Conservation (phyloP, 805 yeast species). For the Pichia eremophila region DNA sequence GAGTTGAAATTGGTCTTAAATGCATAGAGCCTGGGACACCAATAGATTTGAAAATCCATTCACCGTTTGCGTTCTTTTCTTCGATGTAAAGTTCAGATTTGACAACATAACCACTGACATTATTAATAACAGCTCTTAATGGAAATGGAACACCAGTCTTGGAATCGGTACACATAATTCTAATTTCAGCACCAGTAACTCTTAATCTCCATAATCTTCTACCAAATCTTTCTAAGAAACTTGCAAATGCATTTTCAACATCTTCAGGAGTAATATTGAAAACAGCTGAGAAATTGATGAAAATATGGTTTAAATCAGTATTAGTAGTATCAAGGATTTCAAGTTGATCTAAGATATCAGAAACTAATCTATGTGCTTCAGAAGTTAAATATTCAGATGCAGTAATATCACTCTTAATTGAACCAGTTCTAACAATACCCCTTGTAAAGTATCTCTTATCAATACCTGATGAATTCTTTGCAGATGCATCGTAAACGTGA, state of each 20-base stretch:
- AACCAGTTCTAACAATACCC: slow-evolving; percentile 94
- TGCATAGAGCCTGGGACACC: slow-evolving; percentile 97
- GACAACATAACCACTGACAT: slow-evolving; percentile 95
- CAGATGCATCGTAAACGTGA: slow-evolving; percentile 94
- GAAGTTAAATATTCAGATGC: slow-evolving; percentile 91
- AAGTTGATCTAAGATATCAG: slow-evolving; percentile 88
- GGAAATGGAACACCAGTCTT: slow-evolving; percentile 86
- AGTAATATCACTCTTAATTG: slow-evolving; percentile 84
- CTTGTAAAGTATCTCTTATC: slow-evolving; percentile 96
- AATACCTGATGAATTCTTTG: slow-evolving; percentile 77
- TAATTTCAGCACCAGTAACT: slow-evolving; percentile 94
- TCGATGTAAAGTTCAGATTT: slow-evolving; percentile 93
- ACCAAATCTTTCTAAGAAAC: slow-evolving; percentile 95
- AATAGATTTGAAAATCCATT: slow-evolving; percentile 94
- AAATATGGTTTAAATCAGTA: slow-evolving; percentile 93
- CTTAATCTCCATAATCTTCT: slow-evolving; percentile 94
- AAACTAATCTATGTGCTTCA: slow-evolving; percentile 93
- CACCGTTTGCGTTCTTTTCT: slow-evolving; percentile 84
- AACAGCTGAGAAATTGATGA: slow-evolving; percentile 92
- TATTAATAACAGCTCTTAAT: slow-evolving; percentile 90
- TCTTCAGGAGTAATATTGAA: slow-evolving; percentile 92
- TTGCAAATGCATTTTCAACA: slow-evolving; percentile 96
- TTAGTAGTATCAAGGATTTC: slow-evolving; percentile 91
- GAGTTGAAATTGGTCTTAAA: slow-evolving; percentile 88
- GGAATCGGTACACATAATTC: slow-evolving; percentile 91